phyloP scores from a whole-genome alignment of 164 flowering plant genomes.

The Stephania yunnanensis region DNA sequence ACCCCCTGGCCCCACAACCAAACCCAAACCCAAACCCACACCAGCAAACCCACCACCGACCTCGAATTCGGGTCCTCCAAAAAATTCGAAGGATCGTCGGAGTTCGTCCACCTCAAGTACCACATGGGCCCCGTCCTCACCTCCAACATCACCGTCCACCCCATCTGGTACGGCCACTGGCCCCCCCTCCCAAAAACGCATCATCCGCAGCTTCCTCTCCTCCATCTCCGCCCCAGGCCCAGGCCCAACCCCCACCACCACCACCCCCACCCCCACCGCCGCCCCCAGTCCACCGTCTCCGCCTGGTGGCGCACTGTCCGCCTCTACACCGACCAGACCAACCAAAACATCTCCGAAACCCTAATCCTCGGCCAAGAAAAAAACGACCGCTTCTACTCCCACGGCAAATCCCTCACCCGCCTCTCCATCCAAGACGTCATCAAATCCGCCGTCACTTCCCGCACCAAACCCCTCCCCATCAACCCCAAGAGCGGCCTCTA shows the following conservation, averaged over 20 bases:
- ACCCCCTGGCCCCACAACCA: slow-evolving; percentile 51
- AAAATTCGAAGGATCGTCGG: slow-evolving; percentile 67
- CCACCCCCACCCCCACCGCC: too few species aligned
- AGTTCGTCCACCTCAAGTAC: slow-evolving; percentile 58
- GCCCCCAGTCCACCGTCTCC: slow-evolving; percentile 58
- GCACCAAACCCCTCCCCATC: slow-evolving; percentile 60
- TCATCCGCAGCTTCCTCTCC: slow-evolving; percentile 63
- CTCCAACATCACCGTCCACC: slow-evolving; percentile 57
- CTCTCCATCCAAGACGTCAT: slow-evolving; percentile 75
- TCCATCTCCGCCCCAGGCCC: slow-evolving; percentile 39
- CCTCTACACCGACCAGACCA: slow-evolving; percentile 88
- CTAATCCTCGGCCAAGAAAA: slow-evolving; percentile 62
- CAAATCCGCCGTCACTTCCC: slow-evolving; percentile 58
- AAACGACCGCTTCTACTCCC: slow-evolving; percentile 83
- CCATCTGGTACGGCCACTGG: slow-evolving; percentile 80
- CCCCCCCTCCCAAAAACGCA: slow-evolving; percentile 41
- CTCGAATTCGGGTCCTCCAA: slow-evolving; percentile 32
- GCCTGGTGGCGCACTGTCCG: slow-evolving; percentile 87
- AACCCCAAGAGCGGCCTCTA: slow-evolving; percentile 63
- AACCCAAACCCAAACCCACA: not conserved
- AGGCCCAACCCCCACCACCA: slow-evolving; percentile 32
- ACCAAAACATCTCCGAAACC: slow-evolving; percentile 52
- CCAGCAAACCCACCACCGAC: slow-evolving; percentile 20
- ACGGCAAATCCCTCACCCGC: slow-evolving; percentile 76
- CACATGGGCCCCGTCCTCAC: slow-evolving; percentile 88